phyloP scores from a whole-genome alignment of 2,329 filamentous ascomycete genomes.

The Cordyceps farinosa region DNA sequence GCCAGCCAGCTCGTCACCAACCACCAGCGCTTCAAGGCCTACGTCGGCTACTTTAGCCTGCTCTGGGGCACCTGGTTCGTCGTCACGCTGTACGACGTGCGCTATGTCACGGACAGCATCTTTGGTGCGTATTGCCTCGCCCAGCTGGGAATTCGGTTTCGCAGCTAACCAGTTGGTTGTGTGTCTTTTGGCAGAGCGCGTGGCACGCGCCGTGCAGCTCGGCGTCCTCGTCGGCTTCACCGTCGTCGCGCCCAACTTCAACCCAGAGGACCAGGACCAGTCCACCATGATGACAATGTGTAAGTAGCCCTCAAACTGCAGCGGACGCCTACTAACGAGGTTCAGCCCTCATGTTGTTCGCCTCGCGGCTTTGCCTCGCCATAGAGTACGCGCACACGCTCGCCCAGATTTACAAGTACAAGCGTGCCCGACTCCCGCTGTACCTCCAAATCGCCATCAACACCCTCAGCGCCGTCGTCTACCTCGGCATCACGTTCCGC shows the following conservation, averaged over 20 bases:
- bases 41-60: constrained; percentile 44
- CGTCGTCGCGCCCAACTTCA: constrained; percentile 51
- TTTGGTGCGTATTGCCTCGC: constrained; percentile 40
- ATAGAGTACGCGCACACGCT: constrained; percentile 51
- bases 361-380: constrained; percentile 50
- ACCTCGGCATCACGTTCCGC: constrained; percentile 40
- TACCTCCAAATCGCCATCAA: constrained; percentile 35
- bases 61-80: constrained; percentile 69
- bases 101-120: constrained; percentile 61
- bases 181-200: constrained; percentile 38
- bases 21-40: constrained; percentile 31
- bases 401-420: constrained; percentile 41
- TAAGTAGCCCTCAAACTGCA: constrained; percentile 23
- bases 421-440: constrained; percentile 34
- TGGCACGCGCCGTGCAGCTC: constrained; percentile 57
- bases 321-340: background rate
- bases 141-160: no score
- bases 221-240: constrained; percentile 64
- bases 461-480: constrained; percentile 34
- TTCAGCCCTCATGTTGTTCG: constrained; percentile 47
- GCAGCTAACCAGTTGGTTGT: no score
- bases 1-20: constrained; percentile 32
- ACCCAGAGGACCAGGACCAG: constrained; percentile 35
- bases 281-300: constrained; percentile 40
- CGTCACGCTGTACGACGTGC: constrained; percentile 61